Evolutionary conservation across 2,329 filamentous ascomycete genomes (phyloP).

Genomic region (Xylariomycetidae sp.): DNA sequence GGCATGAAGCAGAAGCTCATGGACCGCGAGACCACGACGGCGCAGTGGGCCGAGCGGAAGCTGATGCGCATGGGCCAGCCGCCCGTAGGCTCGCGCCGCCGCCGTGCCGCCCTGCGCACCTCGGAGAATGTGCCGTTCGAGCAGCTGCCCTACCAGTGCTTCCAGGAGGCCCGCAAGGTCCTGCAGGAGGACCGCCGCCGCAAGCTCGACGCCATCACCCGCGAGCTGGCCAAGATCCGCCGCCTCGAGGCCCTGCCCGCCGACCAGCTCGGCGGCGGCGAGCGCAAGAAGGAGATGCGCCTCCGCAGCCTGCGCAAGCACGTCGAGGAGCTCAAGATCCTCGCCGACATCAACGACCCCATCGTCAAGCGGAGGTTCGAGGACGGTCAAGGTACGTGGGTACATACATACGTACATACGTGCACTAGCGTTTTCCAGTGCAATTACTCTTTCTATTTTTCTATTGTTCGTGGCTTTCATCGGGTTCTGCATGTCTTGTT

Average conservation of each 20-base stretch:
- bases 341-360: slow-evolving; percentile 93
- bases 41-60: slow-evolving; percentile 58
- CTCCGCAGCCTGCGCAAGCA: slow-evolving; percentile 66
- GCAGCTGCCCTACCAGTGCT: slow-evolving; percentile 93
- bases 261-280: slow-evolving; percentile 55
- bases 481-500: too few species aligned
- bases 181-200: slow-evolving; percentile 73
- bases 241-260: slow-evolving; percentile 57
- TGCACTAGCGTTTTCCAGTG: too few species aligned
- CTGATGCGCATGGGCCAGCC: slow-evolving; percentile 64
- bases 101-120: slow-evolving; percentile 66
- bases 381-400: slow-evolving; percentile 75
- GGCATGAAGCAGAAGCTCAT: slow-evolving; percentile 39
- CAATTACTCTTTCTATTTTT: too few species aligned
- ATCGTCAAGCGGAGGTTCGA: slow-evolving; percentile 91
- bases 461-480: too few species aligned
- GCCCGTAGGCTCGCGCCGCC: slow-evolving; percentile 79
- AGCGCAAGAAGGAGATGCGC: slow-evolving; percentile 59
- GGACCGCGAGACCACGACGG: slow-evolving; percentile 66
- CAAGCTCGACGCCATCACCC: slow-evolving; percentile 71
- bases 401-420: too few species aligned
- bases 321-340: slow-evolving; percentile 76
- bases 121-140: slow-evolving; percentile 75
- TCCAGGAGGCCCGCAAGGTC: slow-evolving; percentile 89
- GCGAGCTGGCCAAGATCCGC: slow-evolving; percentile 64